Base-by-base conservation (phyloP, 139 green algal species). In the Diplosphaera chodatii region DNA sequence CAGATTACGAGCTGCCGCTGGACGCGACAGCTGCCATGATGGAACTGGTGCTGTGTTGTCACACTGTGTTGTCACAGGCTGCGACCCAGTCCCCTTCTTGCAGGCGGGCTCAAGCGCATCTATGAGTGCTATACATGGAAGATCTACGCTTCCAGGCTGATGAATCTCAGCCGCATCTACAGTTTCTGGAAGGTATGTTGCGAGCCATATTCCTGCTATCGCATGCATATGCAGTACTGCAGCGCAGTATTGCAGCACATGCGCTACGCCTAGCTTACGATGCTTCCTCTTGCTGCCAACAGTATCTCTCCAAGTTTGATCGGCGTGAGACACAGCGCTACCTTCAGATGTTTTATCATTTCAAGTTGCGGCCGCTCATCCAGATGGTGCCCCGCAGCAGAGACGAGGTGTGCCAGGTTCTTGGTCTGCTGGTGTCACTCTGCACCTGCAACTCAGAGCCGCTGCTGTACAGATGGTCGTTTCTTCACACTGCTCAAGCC, bases 301-400 rank as follows among this genome's bases (percentile, higher is more conserved):
- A 90, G 75, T 82, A 80, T 63, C 78, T 90, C 6, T 85, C 78
- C 68, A 82, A 84, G 40, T 79, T 96, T 69, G 90, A 93, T 56
- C 68, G 84, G 4, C 55, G 69, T 13, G 88, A 93, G 77, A 86
- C 83, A 30, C 83, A 84, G 75, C 78, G 77, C 16, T 84, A 83
- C 64, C 73, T 91, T 68, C 72, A 95, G 74, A 90, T 88, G 84
- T 84, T 95, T 30, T 95, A 94, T 78, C 83, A 84, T 33, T 78
- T 93, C 30, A 78, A 80, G 63, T 71, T 91, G 74, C 68, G 86
- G 34, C 15, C 20, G 2, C 40, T 28, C 63, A 21, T 69, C 32
- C 67, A 77, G 40, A 56, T 78, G n/a, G 68, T 78, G 25, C 74
- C 74, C 40, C 74, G 70, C 70, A 71, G 73, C 33, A 63, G 69